Conservation (phyloP, 345 rosid genomes). For the Populus ilicifolia region DNA sequence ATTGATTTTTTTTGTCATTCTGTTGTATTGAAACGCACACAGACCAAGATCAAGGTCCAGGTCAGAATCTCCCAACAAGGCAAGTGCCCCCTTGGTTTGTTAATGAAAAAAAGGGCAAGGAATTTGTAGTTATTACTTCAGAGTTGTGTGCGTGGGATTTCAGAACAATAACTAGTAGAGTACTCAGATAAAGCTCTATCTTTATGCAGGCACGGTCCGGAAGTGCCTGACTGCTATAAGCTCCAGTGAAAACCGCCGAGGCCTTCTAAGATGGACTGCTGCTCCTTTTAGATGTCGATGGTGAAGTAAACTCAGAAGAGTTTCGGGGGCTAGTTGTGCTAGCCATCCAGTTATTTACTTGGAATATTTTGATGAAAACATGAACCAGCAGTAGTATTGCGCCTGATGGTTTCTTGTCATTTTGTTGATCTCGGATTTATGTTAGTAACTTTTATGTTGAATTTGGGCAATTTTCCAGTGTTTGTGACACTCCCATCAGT, state of each 20-base stretch:
- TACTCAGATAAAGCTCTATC: background rate
- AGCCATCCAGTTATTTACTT: background rate
- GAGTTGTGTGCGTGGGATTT: background rate
- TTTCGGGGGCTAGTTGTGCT: background rate
- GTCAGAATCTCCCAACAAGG: conserved; percentile 2
- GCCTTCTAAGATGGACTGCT: background rate
- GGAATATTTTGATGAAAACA: background rate
- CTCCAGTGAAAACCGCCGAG: background rate
- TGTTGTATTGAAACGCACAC: background rate
- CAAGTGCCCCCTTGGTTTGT: background rate
- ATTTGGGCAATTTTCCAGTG: background rate
- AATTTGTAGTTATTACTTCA: background rate
- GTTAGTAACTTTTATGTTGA: background rate
- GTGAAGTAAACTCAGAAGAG: background rate
- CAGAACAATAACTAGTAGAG: background rate
- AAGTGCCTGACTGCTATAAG: background rate
- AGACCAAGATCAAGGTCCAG: background rate
- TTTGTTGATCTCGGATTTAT: background rate
- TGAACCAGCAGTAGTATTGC: background rate
- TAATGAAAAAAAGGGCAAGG: background rate
- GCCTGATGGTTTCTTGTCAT: background rate
- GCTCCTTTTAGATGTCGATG: background rate
- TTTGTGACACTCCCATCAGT: background rate
- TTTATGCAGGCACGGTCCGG: background rate
- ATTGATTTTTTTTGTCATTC: background rate